Base-by-base conservation (phyloP, 441 rosid species). In the Gossypium gossypioides region DNA sequence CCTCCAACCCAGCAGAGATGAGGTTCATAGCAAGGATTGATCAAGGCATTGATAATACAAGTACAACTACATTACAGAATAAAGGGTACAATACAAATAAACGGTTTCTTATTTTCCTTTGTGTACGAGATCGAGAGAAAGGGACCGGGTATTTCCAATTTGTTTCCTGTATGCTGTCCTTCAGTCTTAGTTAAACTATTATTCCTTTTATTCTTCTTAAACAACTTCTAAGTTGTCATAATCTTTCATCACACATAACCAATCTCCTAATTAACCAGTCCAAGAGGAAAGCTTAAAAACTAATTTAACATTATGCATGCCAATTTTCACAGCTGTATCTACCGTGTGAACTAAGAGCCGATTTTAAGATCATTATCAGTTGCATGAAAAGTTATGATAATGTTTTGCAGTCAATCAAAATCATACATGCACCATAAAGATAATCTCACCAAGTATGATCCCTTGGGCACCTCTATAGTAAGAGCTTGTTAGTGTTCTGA, bases 391-490 rank as follows among this genome's bases (percentile, higher is more conserved):
- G 13, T 13, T 22, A 44, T 44, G 21, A 44, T 44, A 66, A 12
- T 9, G 4, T 46, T 6, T 52, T n/a, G 56, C 37, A 46, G 56
- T 29, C 51, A 21, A 55, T 52, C 12, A 6, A 46, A 24, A 15
- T 56, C 57, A 16, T 55, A 55, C 60, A 54, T 10, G 60, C 5
- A 44, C 8, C 16, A 48, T 12, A 61, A 65, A 29, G 50, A 80
- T 63, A 55, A 34, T 48, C 90, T 69, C 87, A 91, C 98, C 94
- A 0, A 93, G 97, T 72, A 93, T 79, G 81, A 91, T 93, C 72
- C 98, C 98, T 76, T 88, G 98, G 55, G 91, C 94, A 81, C 90
- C 89, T 84, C 98, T 88, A 72, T 86, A 93, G 84, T 91, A 93
- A 54, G 98, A 91, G 84, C 93, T 91, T n/a, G 98, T 91, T 78